These are phyloP conservation scores for Plasmodium chabaudi DNA, from an alignment of 169 alveolate genomes.

Conservation along the genomic window DNA sequence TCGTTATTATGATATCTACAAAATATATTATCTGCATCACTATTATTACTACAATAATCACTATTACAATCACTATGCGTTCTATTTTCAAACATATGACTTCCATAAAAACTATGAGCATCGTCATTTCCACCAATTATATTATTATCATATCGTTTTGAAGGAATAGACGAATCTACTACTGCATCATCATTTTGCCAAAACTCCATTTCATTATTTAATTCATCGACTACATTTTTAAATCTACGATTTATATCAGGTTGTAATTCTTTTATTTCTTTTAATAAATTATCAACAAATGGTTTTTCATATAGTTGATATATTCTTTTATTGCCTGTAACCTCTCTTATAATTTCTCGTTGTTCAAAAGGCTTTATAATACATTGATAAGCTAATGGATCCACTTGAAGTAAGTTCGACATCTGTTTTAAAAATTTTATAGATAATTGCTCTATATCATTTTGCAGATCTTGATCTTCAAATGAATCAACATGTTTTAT, in stretches of 20 bases:
- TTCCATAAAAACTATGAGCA: not conserved
- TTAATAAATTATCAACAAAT: conserved; percentile 61
- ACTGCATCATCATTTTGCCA: conserved; percentile 63
- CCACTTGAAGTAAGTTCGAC: conserved; percentile 45
- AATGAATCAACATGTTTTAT: conserved; percentile 64
- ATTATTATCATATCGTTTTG: not conserved
- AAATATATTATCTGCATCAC: not conserved
- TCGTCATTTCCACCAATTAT: not conserved
- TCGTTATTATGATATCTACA: not conserved
- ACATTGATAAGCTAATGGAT: conserved; percentile 65
- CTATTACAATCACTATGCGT: conserved; percentile 13
- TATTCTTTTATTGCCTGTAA: conserved; percentile 56
- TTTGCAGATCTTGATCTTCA: conserved; percentile 64
- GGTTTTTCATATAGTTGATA: conserved; percentile 60
- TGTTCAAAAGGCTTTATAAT: conserved; percentile 56
- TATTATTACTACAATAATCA: not conserved
- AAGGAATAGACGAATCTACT: conserved; percentile 4
- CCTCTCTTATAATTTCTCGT: conserved; percentile 41
- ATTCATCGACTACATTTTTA: conserved; percentile 66
- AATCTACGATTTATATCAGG: conserved; percentile 29
- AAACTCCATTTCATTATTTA: conserved; percentile 68
- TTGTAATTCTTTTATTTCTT: conserved; percentile 39
- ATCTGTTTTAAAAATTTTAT: conserved; percentile 44
- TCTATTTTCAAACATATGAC: not conserved
- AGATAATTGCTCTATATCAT: conserved; percentile 49